Percentiles rank a stretch among this genome's conserved stretches.
Evolutionary conservation across 257 asterid genomes (phyloP).

Genomic region (Buddleja alternifolia): DNA sequence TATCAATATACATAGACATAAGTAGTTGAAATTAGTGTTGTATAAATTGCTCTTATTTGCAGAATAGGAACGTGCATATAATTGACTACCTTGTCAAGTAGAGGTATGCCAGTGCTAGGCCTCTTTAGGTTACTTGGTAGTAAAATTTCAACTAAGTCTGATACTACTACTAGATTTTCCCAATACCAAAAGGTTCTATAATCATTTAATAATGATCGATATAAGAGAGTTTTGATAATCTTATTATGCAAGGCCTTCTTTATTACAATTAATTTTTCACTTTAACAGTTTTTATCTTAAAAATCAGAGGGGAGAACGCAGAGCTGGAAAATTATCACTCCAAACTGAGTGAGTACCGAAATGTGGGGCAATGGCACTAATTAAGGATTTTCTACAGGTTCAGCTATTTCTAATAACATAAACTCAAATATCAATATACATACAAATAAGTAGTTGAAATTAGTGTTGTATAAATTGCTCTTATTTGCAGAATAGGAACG

Average conservation of each 20-base stretch:
- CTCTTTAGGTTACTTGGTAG: conserved; percentile 2
- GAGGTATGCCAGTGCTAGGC: neutral
- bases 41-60: neutral
- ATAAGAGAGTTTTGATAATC: conserved; percentile 16
- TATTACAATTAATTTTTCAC: neutral
- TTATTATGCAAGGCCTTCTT: neutral
- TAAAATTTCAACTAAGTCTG: conserved; percentile 1
- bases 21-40: neutral
- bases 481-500: conserved; percentile 2
- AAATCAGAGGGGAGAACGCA: neutral
- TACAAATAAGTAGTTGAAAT: neutral
- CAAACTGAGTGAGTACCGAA: conserved; percentile 1
- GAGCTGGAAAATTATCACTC: conserved; percentile 12
- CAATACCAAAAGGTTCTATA: neutral
- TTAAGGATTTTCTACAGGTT: neutral
- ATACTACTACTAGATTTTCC: neutral
- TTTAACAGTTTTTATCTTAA: neutral
- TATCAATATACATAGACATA: neutral
- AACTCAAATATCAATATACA: neutral
- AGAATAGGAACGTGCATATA: neutral
- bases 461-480: neutral
- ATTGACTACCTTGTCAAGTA: neutral
- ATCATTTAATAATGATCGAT: neutral
- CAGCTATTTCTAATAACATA: conserved; percentile 3
- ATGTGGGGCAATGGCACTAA: conserved; percentile 10